phyloP scores from a whole-genome alignment of 768 basidiomycete species.

The Lyophyllum decastes region DNA sequence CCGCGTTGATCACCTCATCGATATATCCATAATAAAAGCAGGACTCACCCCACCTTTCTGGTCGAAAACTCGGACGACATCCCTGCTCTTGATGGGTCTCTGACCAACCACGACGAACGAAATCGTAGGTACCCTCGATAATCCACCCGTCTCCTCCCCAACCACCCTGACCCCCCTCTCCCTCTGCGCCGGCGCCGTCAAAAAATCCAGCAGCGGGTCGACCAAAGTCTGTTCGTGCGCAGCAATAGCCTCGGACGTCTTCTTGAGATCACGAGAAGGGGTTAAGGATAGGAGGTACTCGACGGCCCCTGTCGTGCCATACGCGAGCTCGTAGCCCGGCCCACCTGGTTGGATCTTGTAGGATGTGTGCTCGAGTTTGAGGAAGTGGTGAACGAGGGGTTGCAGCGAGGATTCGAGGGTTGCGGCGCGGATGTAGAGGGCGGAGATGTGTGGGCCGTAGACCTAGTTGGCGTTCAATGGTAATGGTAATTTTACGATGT shows the following conservation, averaged over 20 bases:
- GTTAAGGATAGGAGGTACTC: constrained; percentile 67
- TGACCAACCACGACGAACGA: constrained; percentile 70
- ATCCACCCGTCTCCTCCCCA: constrained; percentile 50
- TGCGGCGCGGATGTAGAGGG: constrained; percentile 56
- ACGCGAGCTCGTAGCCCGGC: constrained; percentile 72
- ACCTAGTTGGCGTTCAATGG: constrained; percentile 40
- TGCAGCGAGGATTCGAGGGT: constrained; percentile 53
- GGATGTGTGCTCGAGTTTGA: constrained; percentile 42
- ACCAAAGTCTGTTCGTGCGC: constrained; percentile 62
- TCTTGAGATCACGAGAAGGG: constrained; percentile 44
- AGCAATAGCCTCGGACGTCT: constrained; percentile 58
- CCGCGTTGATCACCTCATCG: not conserved
- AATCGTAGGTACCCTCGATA: constrained; percentile 63
- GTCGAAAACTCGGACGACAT: constrained; percentile 68
- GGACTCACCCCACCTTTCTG: constrained; percentile 57
- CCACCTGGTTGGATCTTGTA: constrained; percentile 77
- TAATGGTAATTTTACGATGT: not conserved
- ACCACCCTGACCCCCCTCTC: constrained; percentile 68
- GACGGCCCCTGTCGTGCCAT: constrained; percentile 58
- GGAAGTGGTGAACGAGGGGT: constrained; percentile 73
- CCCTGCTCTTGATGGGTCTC: constrained; percentile 55
- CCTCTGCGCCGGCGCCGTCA: constrained; percentile 48
- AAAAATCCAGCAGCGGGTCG: constrained; percentile 52
- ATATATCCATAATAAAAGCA: not conserved
- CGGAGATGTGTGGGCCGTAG: constrained; percentile 74